phyloP scores from a whole-genome alignment of 371 early-diverging fungal species.

The Rhizopus stolonifer region DNA sequence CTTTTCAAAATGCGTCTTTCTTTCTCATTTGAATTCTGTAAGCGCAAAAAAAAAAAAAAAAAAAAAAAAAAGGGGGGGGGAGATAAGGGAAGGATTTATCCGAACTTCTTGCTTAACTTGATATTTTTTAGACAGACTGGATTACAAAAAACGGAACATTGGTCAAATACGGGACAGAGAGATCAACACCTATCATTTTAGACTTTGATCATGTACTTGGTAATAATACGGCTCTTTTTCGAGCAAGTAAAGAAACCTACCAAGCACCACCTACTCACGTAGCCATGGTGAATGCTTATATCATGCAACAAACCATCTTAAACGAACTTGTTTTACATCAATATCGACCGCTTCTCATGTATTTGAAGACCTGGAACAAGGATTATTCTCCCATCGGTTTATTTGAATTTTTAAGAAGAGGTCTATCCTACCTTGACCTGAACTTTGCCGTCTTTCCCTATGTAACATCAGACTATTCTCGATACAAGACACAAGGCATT shows the following conservation, averaged over 20 bases:
- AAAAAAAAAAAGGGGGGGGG: too few species aligned
- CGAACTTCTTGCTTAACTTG: too few species aligned
- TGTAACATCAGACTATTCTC: neutral
- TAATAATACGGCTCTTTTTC: slow-evolving; percentile 5
- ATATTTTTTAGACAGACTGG: slow-evolving; percentile 15
- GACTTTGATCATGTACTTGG: slow-evolving; percentile 18
- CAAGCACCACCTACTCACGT: neutral
- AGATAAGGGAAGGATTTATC: too few species aligned
- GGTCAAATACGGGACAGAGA: neutral
- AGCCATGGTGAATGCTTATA: slow-evolving; percentile 19
- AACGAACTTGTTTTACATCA: slow-evolving; percentile 7
- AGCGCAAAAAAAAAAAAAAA: too few species aligned
- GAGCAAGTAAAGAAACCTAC: neutral
- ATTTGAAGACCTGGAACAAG: neutral
- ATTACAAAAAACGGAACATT: slow-evolving; percentile 2
- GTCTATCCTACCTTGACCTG: neutral
- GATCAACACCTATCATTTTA: slow-evolving; percentile 10
- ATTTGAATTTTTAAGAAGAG: slow-evolving; percentile 7
- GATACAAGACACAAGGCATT: neutral
- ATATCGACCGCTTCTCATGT: slow-evolving; percentile 1
- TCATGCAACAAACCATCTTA: slow-evolving; percentile 18
- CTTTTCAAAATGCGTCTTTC: slow-evolving; percentile 15
- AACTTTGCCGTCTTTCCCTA: slow-evolving; percentile 10
- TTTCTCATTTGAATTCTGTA: slow-evolving; percentile 9
- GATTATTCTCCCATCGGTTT: neutral